These are phyloP conservation scores for Rhodofomes roseus DNA, from an alignment of 1,284 basidiomycete species.

Conservation along the genomic window DNA sequence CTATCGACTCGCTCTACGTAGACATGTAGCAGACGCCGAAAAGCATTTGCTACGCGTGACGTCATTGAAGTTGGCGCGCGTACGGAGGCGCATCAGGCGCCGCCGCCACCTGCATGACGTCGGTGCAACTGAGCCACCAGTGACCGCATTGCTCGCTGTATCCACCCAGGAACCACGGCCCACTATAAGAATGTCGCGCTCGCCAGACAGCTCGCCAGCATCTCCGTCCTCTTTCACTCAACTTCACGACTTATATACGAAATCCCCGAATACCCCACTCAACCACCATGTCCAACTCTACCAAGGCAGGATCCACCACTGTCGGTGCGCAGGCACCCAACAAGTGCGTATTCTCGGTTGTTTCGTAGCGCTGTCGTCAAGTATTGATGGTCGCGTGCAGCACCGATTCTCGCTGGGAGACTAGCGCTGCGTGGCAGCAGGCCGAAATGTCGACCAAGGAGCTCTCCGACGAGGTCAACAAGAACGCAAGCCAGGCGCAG, in stretches of 20 bases:
- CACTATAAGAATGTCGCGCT: not conserved
- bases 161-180: slow-evolving; percentile 1
- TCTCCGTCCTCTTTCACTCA: not conserved
- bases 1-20: not conserved
- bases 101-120: not conserved
- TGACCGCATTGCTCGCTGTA: not conserved
- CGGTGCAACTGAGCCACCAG: not conserved
- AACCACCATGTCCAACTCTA: slow-evolving; percentile 15
- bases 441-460: slow-evolving; percentile 40
- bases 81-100: not conserved
- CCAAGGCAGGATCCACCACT: slow-evolving; percentile 2
- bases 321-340: not conserved
- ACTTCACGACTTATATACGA: not conserved
- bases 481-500: slow-evolving; percentile 43
- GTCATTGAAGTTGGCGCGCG: slow-evolving; percentile 4
- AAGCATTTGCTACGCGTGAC: slow-evolving; percentile 5
- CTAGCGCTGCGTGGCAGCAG: slow-evolving; percentile 47
- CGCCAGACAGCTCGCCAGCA: not conserved
- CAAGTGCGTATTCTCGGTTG: not conserved
- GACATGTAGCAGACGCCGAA: not conserved
- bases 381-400: slow-evolving; percentile 9
- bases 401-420: slow-evolving; percentile 37
- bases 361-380: not conserved
- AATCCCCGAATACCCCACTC: not conserved
- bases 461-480: slow-evolving; percentile 37